Base-by-base conservation (phyloP, 169 alveolate species). In the Plasmodium gonderi region DNA sequence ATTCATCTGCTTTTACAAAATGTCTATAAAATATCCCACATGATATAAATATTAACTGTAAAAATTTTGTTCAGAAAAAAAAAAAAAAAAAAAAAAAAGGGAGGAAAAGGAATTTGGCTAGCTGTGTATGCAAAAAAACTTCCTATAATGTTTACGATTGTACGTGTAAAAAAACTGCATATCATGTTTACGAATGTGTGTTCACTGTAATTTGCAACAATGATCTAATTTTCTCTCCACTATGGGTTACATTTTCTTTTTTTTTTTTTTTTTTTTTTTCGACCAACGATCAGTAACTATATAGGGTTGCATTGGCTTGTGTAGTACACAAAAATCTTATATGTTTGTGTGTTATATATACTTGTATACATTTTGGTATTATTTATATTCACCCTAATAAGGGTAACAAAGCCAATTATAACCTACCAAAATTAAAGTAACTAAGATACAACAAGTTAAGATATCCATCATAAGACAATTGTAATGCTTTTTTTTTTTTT, bases 11-110 rank as follows among this genome's bases (percentile, higher is more conserved):
- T 44, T 85, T 85, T 26, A 85, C 92, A 77, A 74, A 85, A 75
- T 85, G 67, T 49, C 69, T 72, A 40, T 85, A 85, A 85, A 85
- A 85, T 40, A 31, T 44, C 85, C 92, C 67, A 64, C 87, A 85
- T 45, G 85, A 85, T 74, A 45, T 38, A 65, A 74, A 74, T 85
- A 85, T 85, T 51, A 85, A 74, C 92, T 85, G 65, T 54, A 74
- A 51, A 85, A 67, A 65, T 1, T 38, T 74, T 74, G 60, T 74
- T 74, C 80, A 42, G 47, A n/a, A 33, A 38, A 47, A 26, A n/a
- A 38, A 51, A 85, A 47, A 74, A 51, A 69, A 69, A 14, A n/a
- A n/a, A n/a, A n/a, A n/a, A n/a, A n/a, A n/a, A n/a, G n/a, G n/a
- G n/a, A n/a, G n/a, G n/a, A 79, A 79, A 54, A 17, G 1, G 45